A percentile compares a stretch with the other conserved stretches of the same genome.
Conservation (phyloP, 441 rosid genomes). For the Rhodomyrtus psidioides region DNA sequence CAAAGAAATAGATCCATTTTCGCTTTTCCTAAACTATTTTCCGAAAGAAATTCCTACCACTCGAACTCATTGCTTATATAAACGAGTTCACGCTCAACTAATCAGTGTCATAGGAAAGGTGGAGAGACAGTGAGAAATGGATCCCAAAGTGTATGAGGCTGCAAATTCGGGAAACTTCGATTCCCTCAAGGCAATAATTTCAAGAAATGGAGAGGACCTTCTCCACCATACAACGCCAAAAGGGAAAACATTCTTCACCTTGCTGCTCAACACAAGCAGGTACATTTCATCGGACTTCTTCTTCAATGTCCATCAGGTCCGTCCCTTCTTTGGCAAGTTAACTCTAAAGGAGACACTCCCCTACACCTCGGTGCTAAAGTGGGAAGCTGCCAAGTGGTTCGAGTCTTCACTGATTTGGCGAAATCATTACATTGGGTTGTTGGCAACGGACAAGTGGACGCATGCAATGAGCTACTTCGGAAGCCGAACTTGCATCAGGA, state of each 20-base stretch:
- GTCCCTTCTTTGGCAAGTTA: not conserved
- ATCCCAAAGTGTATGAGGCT: too few relatives aligned
- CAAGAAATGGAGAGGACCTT: too few relatives aligned
- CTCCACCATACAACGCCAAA: too few relatives aligned
- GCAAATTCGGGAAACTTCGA: too few relatives aligned
- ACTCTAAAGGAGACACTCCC: not conserved
- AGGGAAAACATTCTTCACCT: not conserved
- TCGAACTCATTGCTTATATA: too few relatives aligned
- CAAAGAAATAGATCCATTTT: too few relatives aligned
- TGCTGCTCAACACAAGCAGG: not conserved
- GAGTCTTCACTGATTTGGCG: rapidly evolving
- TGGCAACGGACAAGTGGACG: not conserved
- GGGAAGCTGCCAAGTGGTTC: not conserved
- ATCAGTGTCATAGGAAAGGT: too few relatives aligned
- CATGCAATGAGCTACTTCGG: not conserved
- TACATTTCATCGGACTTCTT: rapidly evolving
- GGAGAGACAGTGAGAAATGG: too few relatives aligned
- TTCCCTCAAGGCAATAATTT: too few relatives aligned
- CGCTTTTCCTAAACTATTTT: too few relatives aligned
- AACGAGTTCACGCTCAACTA: too few relatives aligned
- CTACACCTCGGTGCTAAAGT: not conserved
- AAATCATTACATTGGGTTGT: not conserved
- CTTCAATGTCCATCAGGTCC: not conserved
- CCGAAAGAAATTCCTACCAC: too few relatives aligned
- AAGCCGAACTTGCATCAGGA: not conserved